Evolutionary conservation across 805 yeast genomes (phyloP), one percentile per base, ranked within the genome.

Genomic region (Candida broadrunensis): DNA sequence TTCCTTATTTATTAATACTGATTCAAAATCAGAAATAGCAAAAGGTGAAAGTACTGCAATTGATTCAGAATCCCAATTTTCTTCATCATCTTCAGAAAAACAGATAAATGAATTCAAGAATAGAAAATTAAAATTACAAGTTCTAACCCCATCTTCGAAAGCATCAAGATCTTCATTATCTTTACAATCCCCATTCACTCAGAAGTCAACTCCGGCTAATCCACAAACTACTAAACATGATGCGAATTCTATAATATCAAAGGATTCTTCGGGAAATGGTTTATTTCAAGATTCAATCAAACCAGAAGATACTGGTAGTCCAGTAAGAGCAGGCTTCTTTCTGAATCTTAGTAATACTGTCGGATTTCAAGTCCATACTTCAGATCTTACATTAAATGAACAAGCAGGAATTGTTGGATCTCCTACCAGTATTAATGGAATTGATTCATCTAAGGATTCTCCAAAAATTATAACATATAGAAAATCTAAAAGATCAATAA

Each of bases 161-260:
- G 32, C 44, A 3, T 44, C 51, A 8, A 20, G 41, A 23, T 55
- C 63, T 8, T 50, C 64, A 4, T 32, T 47, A 19, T 52, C 65
- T 7, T 46, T 68, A 14, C 70, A 60, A 40, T 57, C 71, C 8
- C 63, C 71, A 15, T 64, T 65, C 35, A 35, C 58, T 29, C 56
- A 58, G 21, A 72, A 73, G 45, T 61, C 78, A 3, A 53, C 67
- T 1, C 81, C 81, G 0, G 80, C 80, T 1, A 60, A 68, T 45
- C 81, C 82, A 0, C 69, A 63, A 35, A 77, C 80, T 0, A 77
- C 81, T 0, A 67, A 54, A 36, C 67, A 73, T 24, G 80, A 77
- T 48, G 81, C 77, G 15, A 72, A 60, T 33, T 66, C 75, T 25
- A 45, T 54, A 17, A 44, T 56, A 11, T 55, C 62, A 30, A 35